Percentiles rank a stretch among this genome's conserved stretches.
phyloP scores from a whole-genome alignment of 1,284 basidiomycete species.

The Phellinidium pouzarii region DNA sequence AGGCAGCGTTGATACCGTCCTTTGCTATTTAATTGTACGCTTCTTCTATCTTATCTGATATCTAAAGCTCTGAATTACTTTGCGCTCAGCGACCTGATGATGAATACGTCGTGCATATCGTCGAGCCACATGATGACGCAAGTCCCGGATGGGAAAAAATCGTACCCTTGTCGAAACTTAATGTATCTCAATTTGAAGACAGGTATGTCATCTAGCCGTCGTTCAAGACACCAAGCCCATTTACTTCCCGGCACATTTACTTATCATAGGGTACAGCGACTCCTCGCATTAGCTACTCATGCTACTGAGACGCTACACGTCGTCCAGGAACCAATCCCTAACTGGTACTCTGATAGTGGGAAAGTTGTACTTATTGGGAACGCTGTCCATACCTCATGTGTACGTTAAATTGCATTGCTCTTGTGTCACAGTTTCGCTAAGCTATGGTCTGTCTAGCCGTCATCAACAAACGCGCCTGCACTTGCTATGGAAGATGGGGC shows the following conservation, averaged over 20 bases:
- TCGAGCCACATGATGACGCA: neutral
- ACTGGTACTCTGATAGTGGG: constrained; percentile 46
- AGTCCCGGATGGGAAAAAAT: neutral
- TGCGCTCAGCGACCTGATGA: neutral
- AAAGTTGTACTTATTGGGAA: constrained; percentile 42
- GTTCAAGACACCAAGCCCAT: neutral
- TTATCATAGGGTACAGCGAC: constrained; percentile 12
- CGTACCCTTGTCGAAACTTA: neutral
- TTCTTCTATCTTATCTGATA: neutral
- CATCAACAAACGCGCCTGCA: constrained; percentile 5
- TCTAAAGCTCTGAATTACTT: neutral
- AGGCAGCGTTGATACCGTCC: constrained; percentile 1
- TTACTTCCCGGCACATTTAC: neutral
- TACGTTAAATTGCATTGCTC: neutral
- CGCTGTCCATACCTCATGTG: constrained; percentile 39
- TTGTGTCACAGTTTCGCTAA: neutral
- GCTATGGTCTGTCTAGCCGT: neutral
- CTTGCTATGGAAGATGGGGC: constrained; percentile 46
- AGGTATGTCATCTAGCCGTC: neutral
- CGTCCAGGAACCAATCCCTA: constrained; percentile 18
- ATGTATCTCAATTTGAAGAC: constrained; percentile 12
- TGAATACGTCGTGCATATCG: constrained; percentile 2
- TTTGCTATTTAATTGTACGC: constrained; percentile 10
- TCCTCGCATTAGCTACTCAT: neutral
- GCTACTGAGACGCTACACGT: constrained; percentile 9